phyloP scores from a whole-genome alignment of 139 green algal genomes.

The Chlamydomonas sp. region DNA sequence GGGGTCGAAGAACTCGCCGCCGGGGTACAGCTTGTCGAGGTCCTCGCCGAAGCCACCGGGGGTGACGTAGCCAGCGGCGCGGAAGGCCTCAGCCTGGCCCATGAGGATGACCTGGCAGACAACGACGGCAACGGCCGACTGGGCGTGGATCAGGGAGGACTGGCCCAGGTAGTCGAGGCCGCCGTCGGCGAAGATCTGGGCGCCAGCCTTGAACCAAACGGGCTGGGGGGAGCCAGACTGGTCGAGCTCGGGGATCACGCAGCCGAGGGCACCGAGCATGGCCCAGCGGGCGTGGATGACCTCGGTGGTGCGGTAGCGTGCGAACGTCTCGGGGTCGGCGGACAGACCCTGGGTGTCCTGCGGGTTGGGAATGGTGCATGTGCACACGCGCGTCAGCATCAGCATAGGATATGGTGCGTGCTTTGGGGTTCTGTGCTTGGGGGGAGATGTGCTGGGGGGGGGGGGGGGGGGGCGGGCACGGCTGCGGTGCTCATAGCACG shows the following conservation, averaged over 20 bases:
- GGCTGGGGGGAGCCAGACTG: slow-evolving; percentile 62
- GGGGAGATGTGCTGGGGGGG: too few species aligned
- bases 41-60: slow-evolving; percentile 63
- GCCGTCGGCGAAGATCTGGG: slow-evolving; percentile 84
- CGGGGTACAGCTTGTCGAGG: slow-evolving; percentile 69
- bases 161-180: slow-evolving; percentile 93
- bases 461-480: too few species aligned
- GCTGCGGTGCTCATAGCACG: too few species aligned
- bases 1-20: slow-evolving; percentile 80
- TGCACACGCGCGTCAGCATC: too few species aligned
- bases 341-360: slow-evolving; percentile 92
- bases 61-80: too few species aligned
- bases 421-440: too few species aligned
- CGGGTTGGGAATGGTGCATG: too few species aligned
- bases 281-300: slow-evolving; percentile 84
- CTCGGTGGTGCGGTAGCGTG: slow-evolving; percentile 71
- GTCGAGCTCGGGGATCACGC: slow-evolving; percentile 38
- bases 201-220: slow-evolving; percentile 95
- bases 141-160: slow-evolving; percentile 85
- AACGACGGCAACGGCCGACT: slow-evolving; percentile 34
- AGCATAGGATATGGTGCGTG: too few species aligned
- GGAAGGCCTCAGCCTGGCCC: slow-evolving; percentile 78
- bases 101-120: slow-evolving; percentile 69
- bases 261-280: slow-evolving; percentile 88
- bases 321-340: slow-evolving; percentile 68